Conservation (phyloP, 805 yeast species). For the Nakazawaea ambrosiae region DNA sequence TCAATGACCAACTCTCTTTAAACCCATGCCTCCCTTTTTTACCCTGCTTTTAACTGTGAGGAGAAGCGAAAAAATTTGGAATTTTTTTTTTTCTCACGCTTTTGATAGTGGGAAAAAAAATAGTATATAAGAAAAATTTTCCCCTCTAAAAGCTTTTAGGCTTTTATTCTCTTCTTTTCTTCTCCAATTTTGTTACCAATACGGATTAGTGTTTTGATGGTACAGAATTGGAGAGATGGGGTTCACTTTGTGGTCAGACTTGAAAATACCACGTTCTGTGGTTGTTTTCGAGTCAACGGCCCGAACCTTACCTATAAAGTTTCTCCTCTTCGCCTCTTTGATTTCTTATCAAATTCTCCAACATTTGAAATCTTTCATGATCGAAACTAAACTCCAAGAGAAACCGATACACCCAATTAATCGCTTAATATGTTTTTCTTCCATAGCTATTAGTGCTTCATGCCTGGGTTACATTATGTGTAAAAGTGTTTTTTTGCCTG, state of each 20-base stretch:
- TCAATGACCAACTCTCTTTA: neutral
- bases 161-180: neutral
- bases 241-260: neutral
- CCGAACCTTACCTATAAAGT: neutral
- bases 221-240: conserved; percentile 2
- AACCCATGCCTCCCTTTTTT: neutral
- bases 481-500: too few species aligned
- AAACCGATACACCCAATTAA: conserved; percentile 8
- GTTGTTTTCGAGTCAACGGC: neutral
- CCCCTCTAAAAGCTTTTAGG: neutral
- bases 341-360: too few species aligned
- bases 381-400: conserved; percentile 5
- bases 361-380: too few species aligned
- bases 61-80: too few species aligned
- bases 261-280: conserved; percentile 9
- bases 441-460: conserved; percentile 9
- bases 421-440: conserved; percentile 9
- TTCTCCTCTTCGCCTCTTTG: neutral
- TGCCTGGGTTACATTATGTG: conserved; percentile 12
- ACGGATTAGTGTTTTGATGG: neutral
- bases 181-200: conserved; percentile 10
- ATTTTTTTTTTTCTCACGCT: conserved; percentile 1
- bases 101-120: too few species aligned
- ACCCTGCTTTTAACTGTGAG: conserved; percentile 8
- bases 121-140: neutral